Evolutionary conservation across 2,329 filamentous ascomycete genomes (phyloP).

Genomic region (Lecanosticta acicola): DNA sequence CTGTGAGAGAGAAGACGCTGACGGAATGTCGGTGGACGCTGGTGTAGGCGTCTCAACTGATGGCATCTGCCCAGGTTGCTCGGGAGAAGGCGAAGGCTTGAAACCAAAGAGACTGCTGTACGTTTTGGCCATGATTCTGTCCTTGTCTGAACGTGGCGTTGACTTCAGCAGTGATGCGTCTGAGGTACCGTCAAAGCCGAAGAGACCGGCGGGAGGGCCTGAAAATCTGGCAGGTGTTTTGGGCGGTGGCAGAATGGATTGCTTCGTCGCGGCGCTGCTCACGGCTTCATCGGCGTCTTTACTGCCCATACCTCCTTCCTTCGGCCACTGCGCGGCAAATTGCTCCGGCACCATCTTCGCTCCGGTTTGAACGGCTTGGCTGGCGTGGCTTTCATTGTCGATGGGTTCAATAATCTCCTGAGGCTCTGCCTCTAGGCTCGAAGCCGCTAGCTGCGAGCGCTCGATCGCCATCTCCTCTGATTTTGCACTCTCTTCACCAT

Average conservation of each 20-base stretch:
- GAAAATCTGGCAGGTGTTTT: conserved; percentile 9
- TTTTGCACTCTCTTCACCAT: conserved; percentile 6
- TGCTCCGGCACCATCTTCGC: no score
- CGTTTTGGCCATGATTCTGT: conserved; percentile 27
- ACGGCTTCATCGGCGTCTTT: not conserved
- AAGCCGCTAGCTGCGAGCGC: not conserved
- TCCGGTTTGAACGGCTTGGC: no score
- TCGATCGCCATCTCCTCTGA: not conserved
- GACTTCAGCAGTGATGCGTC: conserved; percentile 7
- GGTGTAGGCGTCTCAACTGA: conserved; percentile 4
- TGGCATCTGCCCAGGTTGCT: conserved; percentile 11
- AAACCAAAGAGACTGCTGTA: conserved; percentile 31
- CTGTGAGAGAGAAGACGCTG: no score
- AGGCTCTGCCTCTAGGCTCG: not conserved
- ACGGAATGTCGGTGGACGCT: not conserved
- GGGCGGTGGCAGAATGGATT: not conserved
- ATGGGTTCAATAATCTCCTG: no score
- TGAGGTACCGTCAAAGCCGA: conserved; percentile 19
- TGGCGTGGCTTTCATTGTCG: no score
- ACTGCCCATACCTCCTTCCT: no score
- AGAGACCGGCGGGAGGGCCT: conserved; percentile 5
- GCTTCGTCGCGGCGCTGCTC: not conserved
- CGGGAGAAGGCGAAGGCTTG: conserved; percentile 22
- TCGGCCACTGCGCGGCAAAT: not conserved
- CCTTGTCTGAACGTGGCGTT: conserved; percentile 27